These are phyloP conservation scores for Paramecium caudatum DNA, from an alignment of 73 alveolate genomes.

Conservation along the genomic window DNA sequence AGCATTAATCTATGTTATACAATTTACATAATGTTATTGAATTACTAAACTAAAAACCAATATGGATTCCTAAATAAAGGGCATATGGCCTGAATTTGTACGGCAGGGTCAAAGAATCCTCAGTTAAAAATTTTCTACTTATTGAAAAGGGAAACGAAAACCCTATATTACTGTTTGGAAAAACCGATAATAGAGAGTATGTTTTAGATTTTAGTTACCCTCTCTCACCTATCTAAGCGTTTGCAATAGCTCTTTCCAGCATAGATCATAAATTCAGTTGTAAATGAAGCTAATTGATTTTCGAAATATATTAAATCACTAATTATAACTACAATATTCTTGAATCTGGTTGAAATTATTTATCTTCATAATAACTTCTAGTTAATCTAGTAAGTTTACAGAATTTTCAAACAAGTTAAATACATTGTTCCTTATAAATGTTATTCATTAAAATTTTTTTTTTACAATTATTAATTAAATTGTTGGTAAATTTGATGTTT, in stretches of 20 bases:
- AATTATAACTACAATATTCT: background rate
- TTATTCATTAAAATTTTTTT: background rate
- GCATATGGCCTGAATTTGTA: background rate
- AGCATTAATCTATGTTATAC: no score
- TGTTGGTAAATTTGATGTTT: no score
- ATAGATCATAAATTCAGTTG: conserved; percentile 2
- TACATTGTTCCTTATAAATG: background rate
- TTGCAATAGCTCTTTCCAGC: background rate
- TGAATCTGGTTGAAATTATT: background rate
- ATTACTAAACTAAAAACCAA: background rate
- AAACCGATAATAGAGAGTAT: background rate
- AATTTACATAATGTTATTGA: background rate
- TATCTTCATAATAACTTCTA: background rate
- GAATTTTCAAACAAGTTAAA: background rate
- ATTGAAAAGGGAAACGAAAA: background rate
- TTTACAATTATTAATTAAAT: background rate
- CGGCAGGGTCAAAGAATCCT: background rate
- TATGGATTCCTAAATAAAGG: no score
- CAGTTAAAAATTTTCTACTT: background rate
- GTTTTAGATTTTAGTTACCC: conserved; percentile 1
- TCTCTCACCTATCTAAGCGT: background rate
- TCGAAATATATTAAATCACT: background rate
- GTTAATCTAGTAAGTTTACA: background rate
- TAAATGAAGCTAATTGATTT: conserved; percentile 7
- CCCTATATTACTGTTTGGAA: background rate